Percentiles rank a stretch among this genome's conserved stretches.
These are phyloP conservation scores for Hyparrhenia diplandra DNA, from an alignment of 176 grass and related monocot species.

Conservation along the genomic window DNA sequence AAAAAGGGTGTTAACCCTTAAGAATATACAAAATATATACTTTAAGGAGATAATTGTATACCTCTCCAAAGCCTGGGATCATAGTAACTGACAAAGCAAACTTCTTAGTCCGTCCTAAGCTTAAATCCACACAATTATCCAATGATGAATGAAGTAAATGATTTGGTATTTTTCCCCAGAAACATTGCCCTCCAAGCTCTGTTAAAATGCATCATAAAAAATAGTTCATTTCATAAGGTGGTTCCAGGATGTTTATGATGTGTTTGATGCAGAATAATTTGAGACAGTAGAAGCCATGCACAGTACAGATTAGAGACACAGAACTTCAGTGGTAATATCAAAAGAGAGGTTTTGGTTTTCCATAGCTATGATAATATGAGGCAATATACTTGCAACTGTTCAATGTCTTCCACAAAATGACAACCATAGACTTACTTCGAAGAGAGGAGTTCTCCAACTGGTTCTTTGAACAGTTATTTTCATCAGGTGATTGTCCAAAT, in stretches of 20 bases:
- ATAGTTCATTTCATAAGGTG: conserved; percentile 23
- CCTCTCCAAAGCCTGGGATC: conserved; percentile 62
- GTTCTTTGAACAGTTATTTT: conserved; percentile 22
- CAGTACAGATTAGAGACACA: not conserved
- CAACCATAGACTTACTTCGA: conserved; percentile 44
- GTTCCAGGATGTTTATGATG: not conserved
- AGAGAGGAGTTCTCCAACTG: conserved; percentile 14
- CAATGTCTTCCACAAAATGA: not conserved
- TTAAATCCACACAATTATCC: conserved; percentile 57
- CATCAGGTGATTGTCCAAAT: conserved; percentile 24
- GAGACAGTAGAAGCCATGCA: not conserved
- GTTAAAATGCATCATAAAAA: conserved; percentile 20
- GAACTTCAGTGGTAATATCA: not conserved
- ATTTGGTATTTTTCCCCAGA: conserved; percentile 80
- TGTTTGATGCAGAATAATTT: not conserved
- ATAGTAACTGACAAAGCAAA: conserved; percentile 60
- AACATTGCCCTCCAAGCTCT: conserved; percentile 82
- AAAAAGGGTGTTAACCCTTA: not conserved
- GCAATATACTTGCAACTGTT: not conserved
- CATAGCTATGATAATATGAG: not conserved
- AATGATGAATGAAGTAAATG: conserved; percentile 63
- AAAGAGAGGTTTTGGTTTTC: not conserved
- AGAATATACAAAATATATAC: conserved; percentile 16
- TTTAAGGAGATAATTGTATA: conserved; percentile 26
- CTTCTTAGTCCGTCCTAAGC: conserved; percentile 55